Percentiles rank a stretch among this genome's conserved stretches.
Evolutionary conservation across 164 flowering plant species (phyloP).

Genomic region (Akebia trifoliata): DNA sequence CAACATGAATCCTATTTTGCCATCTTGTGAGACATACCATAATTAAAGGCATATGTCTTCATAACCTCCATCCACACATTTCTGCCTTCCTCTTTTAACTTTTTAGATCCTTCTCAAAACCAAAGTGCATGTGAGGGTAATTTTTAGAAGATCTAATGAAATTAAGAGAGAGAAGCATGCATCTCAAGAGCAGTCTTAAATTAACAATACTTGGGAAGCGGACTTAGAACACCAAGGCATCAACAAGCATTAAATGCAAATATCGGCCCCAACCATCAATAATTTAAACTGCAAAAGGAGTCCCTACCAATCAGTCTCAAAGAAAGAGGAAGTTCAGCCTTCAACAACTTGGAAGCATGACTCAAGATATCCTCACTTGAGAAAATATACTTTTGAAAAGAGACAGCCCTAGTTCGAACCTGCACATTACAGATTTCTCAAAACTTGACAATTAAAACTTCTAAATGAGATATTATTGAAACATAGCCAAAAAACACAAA

Average conservation of each 20-base stretch:
- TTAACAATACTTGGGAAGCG: neutral
- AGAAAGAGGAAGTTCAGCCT: constrained; percentile 89
- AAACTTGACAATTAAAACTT: neutral
- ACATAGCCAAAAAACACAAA: neutral
- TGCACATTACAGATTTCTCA: constrained; percentile 26
- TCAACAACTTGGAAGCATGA: constrained; percentile 76
- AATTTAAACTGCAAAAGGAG: neutral
- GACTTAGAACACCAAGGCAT: neutral
- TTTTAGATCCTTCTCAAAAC: too few species aligned
- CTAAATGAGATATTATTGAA: neutral
- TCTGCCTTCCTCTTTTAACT: too few species aligned
- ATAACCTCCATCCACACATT: too few species aligned
- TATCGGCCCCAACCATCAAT: constrained; percentile 50
- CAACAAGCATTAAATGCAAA: neutral
- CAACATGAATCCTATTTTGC: too few species aligned
- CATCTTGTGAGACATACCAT: too few species aligned
- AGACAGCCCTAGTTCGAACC: constrained; percentile 84
- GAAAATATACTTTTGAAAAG: constrained; percentile 57
- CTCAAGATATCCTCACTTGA: constrained; percentile 73
- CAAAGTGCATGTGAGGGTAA: neutral
- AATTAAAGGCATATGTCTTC: too few species aligned
- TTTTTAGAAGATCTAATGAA: neutral
- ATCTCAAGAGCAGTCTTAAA: neutral
- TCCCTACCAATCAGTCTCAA: constrained; percentile 78
- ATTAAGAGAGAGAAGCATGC: neutral